Evolutionary conservation across 2,329 filamentous ascomycete genomes (phyloP).

Genomic region (Rachicladosporium sp.): DNA sequence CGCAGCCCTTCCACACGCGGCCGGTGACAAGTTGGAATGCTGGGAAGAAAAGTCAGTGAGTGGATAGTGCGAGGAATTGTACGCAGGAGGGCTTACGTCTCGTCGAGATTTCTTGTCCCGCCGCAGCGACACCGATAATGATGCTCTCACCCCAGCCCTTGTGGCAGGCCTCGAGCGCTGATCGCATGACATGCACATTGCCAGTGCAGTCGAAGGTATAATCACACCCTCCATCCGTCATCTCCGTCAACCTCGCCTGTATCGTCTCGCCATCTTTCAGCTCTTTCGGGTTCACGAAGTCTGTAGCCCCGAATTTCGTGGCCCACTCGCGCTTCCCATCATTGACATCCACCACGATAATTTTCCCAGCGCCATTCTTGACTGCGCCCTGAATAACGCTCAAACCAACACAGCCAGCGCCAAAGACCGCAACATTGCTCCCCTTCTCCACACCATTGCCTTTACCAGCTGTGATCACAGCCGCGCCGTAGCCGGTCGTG

Average conservation of each 20-base stretch:
- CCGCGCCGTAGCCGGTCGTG: slow-evolving; percentile 94
- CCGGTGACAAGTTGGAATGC: slow-evolving; percentile 98
- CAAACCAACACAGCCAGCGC: slow-evolving; percentile 88
- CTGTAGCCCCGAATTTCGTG: slow-evolving; percentile 86
- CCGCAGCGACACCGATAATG: slow-evolving; percentile 92
- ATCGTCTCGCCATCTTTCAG: slow-evolving; percentile 56
- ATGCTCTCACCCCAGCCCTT: slow-evolving; percentile 99
- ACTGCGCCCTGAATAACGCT: slow-evolving; percentile 91
- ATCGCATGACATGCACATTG: slow-evolving; percentile 90
- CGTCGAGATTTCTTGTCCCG: slow-evolving; percentile 89
- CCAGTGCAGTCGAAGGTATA: slow-evolving; percentile 99
- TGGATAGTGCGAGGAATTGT: not conserved
- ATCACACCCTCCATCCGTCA: slow-evolving; percentile 96
- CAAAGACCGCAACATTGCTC: slow-evolving; percentile 82
- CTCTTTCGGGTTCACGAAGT: slow-evolving; percentile 86
- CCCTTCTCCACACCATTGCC: slow-evolving; percentile 60
- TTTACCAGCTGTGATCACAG: slow-evolving; percentile 72
- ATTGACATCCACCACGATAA: slow-evolving; percentile 74
- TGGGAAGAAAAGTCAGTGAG: slow-evolving; percentile 26
- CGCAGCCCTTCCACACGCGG: slow-evolving; percentile 94
- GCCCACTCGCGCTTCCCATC: slow-evolving; percentile 83
- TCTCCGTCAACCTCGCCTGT: slow-evolving; percentile 85
- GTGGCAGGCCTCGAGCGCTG: slow-evolving; percentile 92
- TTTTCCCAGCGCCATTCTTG: slow-evolving; percentile 64
- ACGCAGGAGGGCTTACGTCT: slow-evolving; percentile 54